These are phyloP conservation scores for Tylopilus sp. DNA, from an alignment of 1,284 basidiomycete genomes.

Conservation along the genomic window DNA sequence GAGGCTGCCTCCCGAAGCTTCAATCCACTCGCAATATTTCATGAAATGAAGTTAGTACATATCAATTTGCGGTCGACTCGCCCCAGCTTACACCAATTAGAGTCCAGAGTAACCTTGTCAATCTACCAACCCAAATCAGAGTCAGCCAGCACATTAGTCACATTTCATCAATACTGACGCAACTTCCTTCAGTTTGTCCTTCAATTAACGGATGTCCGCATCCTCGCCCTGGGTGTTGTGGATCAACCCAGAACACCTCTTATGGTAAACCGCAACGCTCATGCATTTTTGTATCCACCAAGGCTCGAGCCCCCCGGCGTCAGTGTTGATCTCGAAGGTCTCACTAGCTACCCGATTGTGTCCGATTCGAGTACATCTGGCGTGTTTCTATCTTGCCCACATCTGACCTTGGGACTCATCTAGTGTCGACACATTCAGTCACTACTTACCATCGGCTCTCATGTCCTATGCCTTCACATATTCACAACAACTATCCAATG, in stretches of 20 bases:
- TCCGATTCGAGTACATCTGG: conserved; percentile 5
- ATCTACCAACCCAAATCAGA: conserved; percentile 57
- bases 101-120: conserved; percentile 57
- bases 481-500: conserved; percentile 62
- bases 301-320: conserved; percentile 41
- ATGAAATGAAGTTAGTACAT: conserved; percentile 62
- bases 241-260: conserved; percentile 52
- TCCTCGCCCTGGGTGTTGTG: conserved; percentile 64
- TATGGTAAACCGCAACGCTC: conserved; percentile 61
- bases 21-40: conserved; percentile 59
- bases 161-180: conserved; percentile 13
- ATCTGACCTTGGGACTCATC: neutral
- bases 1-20: conserved; percentile 62
- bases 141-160: conserved; percentile 35
- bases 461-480: conserved; percentile 51
- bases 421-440: neutral
- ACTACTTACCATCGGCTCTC: conserved; percentile 41
- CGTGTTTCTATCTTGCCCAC: conserved; percentile 1
- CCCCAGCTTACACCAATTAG: conserved; percentile 32
- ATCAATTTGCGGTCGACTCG: neutral
- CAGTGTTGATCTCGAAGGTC: neutral
- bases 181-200: conserved; percentile 50
- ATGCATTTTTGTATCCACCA: conserved; percentile 60
- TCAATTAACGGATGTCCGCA: conserved; percentile 65
- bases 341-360: neutral